Evolutionary conservation across 2,329 filamentous ascomycete genomes (phyloP).

Genomic region (Aspergillus tamarii): DNA sequence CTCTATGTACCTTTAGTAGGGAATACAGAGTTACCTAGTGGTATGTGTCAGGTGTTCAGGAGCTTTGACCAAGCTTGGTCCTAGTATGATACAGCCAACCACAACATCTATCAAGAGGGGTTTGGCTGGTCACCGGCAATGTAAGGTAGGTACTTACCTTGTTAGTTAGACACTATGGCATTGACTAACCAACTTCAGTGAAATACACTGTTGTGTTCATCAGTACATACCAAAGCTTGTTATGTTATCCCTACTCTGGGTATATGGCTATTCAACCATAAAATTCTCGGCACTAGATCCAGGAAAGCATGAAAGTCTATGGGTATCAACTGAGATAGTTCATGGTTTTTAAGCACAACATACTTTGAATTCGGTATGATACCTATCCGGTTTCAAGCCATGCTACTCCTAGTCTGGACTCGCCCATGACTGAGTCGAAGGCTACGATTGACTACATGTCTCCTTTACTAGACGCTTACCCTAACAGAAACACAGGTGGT

Average conservation of each 20-base stretch:
- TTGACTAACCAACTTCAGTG: not conserved
- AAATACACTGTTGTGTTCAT: not conserved
- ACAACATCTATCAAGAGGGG: not conserved
- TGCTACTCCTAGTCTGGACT: not conserved
- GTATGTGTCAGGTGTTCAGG: not conserved
- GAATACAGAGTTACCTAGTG: not conserved
- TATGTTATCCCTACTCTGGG: not conserved
- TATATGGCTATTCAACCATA: not conserved
- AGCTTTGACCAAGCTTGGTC: conserved; percentile 1
- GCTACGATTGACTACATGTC: not conserved
- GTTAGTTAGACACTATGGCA: not conserved
- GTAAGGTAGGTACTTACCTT: not conserved
- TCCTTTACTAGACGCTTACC: not conserved
- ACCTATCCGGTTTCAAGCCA: not conserved
- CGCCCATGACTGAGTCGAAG: not conserved
- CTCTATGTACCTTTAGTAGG: not conserved
- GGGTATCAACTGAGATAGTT: not conserved
- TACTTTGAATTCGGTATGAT: not conserved
- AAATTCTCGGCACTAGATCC: not conserved
- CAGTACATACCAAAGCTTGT: not conserved
- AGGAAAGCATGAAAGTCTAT: not conserved
- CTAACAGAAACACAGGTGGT: not conserved
- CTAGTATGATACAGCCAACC: not conserved
- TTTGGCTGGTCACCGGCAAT: not conserved
- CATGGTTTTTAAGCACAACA: not conserved